Percentiles rank a stretch among this genome's conserved stretches.
Conservation (phyloP, 2,329 filamentous ascomycete species). For the Fusarium sp. region DNA sequence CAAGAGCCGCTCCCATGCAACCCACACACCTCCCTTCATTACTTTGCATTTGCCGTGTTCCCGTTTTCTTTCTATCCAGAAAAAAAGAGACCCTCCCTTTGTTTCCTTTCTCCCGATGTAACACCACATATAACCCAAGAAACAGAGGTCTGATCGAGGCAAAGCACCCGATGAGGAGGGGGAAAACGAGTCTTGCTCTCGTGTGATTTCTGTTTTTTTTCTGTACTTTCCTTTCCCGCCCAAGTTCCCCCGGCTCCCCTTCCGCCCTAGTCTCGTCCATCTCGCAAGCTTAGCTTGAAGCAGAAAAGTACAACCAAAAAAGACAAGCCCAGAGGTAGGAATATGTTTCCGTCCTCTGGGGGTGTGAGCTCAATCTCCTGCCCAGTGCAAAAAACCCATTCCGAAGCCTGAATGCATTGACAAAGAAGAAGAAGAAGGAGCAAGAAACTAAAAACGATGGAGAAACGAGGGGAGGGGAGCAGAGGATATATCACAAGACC, state of each 20-base stretch:
- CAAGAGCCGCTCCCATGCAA: constrained; percentile 1
- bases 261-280: constrained; percentile 26
- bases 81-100: constrained; percentile 2
- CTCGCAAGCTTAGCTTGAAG: constrained; percentile 31
- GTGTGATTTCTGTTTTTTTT: neutral
- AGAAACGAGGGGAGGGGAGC: constrained; percentile 12
- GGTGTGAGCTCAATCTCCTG: constrained; percentile 25
- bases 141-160: constrained; percentile 32
- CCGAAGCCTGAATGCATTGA: constrained; percentile 22
- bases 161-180: constrained; percentile 36
- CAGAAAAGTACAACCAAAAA: constrained; percentile 43
- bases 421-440: constrained; percentile 30
- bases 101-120: constrained; percentile 40
- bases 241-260: constrained; percentile 7
- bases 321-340: constrained; percentile 12
- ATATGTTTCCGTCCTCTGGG: neutral
- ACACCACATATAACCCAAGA: constrained; percentile 43
- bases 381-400: constrained; percentile 14
- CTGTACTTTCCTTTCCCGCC: neutral
- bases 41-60: constrained; percentile 7
- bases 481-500: constrained; percentile 21
- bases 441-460: constrained; percentile 31
- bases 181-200: constrained; percentile 4
- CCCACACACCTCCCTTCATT: constrained; percentile 9
- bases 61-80: constrained; percentile 28